Evolutionary conservation across 78 protist species (phyloP).

Genomic region (Dictyostelium capitatum): DNA sequence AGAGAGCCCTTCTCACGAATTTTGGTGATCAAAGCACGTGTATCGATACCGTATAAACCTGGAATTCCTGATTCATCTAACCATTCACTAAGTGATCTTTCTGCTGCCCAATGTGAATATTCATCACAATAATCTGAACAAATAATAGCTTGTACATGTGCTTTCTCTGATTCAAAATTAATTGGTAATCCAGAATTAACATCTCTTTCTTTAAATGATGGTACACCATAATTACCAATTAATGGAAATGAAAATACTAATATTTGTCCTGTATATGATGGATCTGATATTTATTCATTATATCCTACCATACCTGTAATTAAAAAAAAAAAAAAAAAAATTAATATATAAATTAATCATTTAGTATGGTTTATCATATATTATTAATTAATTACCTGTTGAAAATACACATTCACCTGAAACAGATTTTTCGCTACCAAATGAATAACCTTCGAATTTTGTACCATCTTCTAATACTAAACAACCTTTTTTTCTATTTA

Average conservation of each 20-base stretch:
- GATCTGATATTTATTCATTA: conserved; percentile 96
- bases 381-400: conserved; percentile 82
- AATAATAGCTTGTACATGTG: conserved; percentile 91
- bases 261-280: conserved; percentile 97
- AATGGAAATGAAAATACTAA: conserved; percentile 96
- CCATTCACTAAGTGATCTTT: conserved; percentile 93
- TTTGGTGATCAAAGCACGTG: conserved; percentile 95
- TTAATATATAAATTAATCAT: neutral
- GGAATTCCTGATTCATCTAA: conserved; percentile 91
- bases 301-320: conserved; percentile 96
- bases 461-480: conserved; percentile 96
- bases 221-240: conserved; percentile 98
- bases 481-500: conserved; percentile 72
- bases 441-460: conserved; percentile 88
- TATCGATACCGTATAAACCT: conserved; percentile 96
- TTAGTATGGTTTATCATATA: neutral
- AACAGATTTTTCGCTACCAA: conserved; percentile 90
- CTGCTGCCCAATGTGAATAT: conserved; percentile 96
- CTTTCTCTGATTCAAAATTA: conserved; percentile 89
- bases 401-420: conserved; percentile 97
- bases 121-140: conserved; percentile 92
- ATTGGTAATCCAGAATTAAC: conserved; percentile 85
- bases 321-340: neutral
- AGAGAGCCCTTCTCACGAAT: conserved; percentile 94
- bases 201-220: conserved; percentile 71